Evolutionary conservation across 495 filamentous ascomycete genomes (phyloP).

Genomic region (Neurospora sp.): DNA sequence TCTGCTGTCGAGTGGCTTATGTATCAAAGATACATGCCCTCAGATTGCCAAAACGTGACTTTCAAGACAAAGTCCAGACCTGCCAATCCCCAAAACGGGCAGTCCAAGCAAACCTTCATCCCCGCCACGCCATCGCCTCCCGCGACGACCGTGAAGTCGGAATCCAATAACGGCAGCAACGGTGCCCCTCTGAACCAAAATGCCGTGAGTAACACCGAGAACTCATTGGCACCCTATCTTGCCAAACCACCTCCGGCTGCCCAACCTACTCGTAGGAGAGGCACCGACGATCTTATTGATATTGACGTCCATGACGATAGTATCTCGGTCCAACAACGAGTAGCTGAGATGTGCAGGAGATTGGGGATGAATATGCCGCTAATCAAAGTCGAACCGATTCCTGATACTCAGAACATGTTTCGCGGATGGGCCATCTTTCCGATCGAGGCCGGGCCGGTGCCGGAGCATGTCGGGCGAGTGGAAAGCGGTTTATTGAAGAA

Average conservation of each 20-base stretch:
- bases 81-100: background rate
- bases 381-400: background rate
- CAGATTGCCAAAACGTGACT: constrained; percentile 6
- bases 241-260: background rate
- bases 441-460: constrained; percentile 8
- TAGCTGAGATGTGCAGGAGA: constrained; percentile 11
- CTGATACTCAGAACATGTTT: constrained; percentile 5
- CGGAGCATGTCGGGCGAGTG: constrained; percentile 14
- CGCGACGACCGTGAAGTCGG: background rate
- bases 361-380: constrained; percentile 10
- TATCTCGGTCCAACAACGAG: constrained; percentile 4
- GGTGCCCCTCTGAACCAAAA: background rate
- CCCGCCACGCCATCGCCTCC: background rate
- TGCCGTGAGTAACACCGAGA: background rate
- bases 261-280: background rate
- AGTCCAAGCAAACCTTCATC: background rate
- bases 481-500: constrained; percentile 14
- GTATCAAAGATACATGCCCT: constrained; percentile 14
- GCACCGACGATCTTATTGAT: background rate
- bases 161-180: background rate
- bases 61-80: background rate
- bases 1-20: constrained; percentile 31
- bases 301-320: constrained; percentile 2
- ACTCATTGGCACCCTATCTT: background rate
- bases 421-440: constrained; percentile 14